Base-by-base conservation (phyloP, 75 land plant species). In the Cunninghamia lanceolata region DNA sequence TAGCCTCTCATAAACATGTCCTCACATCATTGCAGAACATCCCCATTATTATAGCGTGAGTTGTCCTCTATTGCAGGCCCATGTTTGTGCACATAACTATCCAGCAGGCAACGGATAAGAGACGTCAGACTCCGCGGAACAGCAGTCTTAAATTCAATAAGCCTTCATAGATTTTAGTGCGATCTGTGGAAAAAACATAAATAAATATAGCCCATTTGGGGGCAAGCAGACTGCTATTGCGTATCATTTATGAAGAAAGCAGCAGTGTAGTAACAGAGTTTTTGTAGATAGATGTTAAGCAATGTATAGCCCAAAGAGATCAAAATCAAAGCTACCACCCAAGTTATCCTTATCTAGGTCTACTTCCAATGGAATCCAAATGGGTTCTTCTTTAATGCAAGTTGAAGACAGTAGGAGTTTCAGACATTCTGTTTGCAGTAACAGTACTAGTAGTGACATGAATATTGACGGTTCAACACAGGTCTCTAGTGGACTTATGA, bases 121-220 rank as follows among this genome's bases (percentile, higher is more conserved):
- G 25, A 36, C 38, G 79, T 76, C 79, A 76, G 79, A 76, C 17
- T 11, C 42, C 79, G 39, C 42, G 79, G 79, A 76, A 38, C 43
- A 76, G 42, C 79, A 76, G 39, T 76, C 38, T 4, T 38, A 16
- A 76, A 76, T 76, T 76, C 42, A 30, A 76, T 76, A 14, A 38
- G 78, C 38, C 40, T 76, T 16, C 78, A 76, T 76, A 76, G 79
- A 76, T 76, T 76, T 76, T 76, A 76, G 79, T 76, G 79, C 79
- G 40, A 76, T 39, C 38, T 19, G 40, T 36, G 40, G 28, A 59
- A 59, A 25, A 3, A 7, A 50, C 4, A 59, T 19, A 59, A 1
- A 56, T 9, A 56, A 2, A 14, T 9, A 19, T 25, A 76, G 40
- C 42, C 43, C 43, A 14, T 17, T 76, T 36, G 52, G 52, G 0